These are phyloP conservation scores for Candida vartiovaarae DNA, from an alignment of 805 yeast genomes.

Conservation along the genomic window DNA sequence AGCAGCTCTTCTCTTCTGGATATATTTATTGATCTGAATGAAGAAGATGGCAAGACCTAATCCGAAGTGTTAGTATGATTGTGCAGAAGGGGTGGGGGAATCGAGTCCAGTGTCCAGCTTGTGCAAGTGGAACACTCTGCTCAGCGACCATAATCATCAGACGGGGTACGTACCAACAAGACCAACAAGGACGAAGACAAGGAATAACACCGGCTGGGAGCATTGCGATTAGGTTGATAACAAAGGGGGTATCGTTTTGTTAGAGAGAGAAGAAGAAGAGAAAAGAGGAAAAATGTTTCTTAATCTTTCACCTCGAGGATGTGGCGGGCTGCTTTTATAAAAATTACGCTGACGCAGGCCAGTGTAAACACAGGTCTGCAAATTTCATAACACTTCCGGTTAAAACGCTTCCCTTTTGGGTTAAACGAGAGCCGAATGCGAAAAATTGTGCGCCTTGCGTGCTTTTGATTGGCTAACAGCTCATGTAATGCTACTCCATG, in stretches of 20 bases:
- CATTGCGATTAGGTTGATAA: slow-evolving; percentile 13
- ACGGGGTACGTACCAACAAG: slow-evolving; percentile 16
- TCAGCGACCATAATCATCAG: too few relatives aligned
- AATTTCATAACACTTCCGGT: slow-evolving; percentile 3
- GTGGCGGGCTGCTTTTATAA: background rate
- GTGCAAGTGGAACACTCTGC: too few relatives aligned
- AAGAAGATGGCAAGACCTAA: slow-evolving; percentile 14
- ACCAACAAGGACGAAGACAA: slow-evolving; percentile 24
- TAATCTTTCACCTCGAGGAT: background rate
- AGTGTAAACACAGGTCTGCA: too few relatives aligned
- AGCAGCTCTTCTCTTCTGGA: slow-evolving; percentile 19
- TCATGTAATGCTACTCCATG: too few relatives aligned
- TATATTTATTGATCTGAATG: slow-evolving; percentile 8
- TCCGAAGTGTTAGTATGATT: slow-evolving; percentile 3
- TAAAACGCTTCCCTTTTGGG: slow-evolving; percentile 12
- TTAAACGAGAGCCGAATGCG: background rate
- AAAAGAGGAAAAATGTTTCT: background rate
- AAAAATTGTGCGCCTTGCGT: too few relatives aligned
- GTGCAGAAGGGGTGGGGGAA: background rate
- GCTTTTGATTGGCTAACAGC: too few relatives aligned
- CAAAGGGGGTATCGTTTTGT: background rate
- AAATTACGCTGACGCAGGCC: background rate
- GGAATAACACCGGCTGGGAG: slow-evolving; percentile 28
- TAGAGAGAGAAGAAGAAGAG: background rate
- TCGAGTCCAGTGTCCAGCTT: background rate